phyloP scores from a whole-genome alignment of 768 basidiomycete genomes.

The Cytidiella melzeri region DNA sequence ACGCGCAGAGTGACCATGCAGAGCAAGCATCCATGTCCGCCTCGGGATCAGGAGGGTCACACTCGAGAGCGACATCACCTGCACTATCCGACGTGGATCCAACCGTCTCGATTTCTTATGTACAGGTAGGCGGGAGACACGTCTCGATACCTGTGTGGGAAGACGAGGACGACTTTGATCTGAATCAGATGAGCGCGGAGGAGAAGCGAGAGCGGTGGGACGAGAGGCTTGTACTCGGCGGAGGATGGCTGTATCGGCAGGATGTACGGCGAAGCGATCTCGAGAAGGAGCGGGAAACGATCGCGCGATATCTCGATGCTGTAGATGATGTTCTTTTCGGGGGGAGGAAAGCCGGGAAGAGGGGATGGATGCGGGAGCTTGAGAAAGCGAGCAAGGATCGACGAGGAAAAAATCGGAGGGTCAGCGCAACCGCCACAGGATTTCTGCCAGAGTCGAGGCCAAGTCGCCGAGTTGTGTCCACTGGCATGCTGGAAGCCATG shows the following conservation, averaged over 20 bases:
- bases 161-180: conserved; percentile 49
- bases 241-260: conserved; percentile 77
- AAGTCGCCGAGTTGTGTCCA: conserved; percentile 50
- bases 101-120: conserved; percentile 61
- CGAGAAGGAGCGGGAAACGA: conserved; percentile 47
- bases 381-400: conserved; percentile 36
- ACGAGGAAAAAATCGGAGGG: conserved; percentile 38
- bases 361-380: conserved; percentile 43
- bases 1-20: conserved; percentile 67
- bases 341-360: conserved; percentile 40
- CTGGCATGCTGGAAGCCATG: conserved; percentile 52
- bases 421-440: conserved; percentile 38
- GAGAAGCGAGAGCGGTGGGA: conserved; percentile 76
- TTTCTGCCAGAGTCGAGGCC: conserved; percentile 10
- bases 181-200: conserved; percentile 39
- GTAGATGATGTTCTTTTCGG: conserved; percentile 78
- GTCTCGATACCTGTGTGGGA: conserved; percentile 79
- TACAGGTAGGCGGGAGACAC: conserved; percentile 60
- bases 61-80: conserved; percentile 43
- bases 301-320: conserved; percentile 62
- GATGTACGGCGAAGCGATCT: conserved; percentile 52
- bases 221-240: conserved; percentile 70
- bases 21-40: conserved; percentile 29
- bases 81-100: conserved; percentile 31
- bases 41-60: conserved; percentile 14